Percentiles rank a stretch among this genome's conserved stretches.
phyloP scores from a whole-genome alignment of 2,329 filamentous ascomycete genomes.

The Pseudogymnoascus sp. region DNA sequence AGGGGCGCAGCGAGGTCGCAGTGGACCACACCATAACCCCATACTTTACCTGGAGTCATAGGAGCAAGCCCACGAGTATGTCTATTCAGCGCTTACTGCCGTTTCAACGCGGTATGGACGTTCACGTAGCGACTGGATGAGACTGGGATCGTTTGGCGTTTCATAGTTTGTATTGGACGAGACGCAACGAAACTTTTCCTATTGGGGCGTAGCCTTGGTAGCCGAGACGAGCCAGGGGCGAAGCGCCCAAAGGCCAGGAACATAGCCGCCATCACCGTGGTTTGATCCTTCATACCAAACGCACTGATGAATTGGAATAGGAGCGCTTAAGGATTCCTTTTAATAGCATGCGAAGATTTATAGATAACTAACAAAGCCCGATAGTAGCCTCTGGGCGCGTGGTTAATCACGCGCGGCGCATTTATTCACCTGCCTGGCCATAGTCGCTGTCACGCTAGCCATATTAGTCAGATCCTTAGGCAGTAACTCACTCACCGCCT shows the following conservation, averaged over 20 bases:
- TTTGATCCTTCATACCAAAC: not conserved
- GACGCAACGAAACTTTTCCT: slow-evolving; percentile 2
- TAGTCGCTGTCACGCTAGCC: slow-evolving; percentile 3
- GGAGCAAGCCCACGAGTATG: not conserved
- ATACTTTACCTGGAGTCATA: not conserved
- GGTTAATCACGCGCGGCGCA: not conserved
- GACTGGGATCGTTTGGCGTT: slow-evolving; percentile 5
- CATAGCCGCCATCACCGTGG: not conserved
- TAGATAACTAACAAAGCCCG: not conserved
- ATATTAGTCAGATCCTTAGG: not conserved
- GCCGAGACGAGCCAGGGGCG: slow-evolving; percentile 2
- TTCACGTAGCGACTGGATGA: not conserved
- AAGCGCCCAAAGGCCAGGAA: slow-evolving; percentile 1
- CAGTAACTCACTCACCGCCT: slow-evolving; percentile 7
- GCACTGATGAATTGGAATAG: not conserved
- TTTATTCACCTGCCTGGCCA: not conserved
- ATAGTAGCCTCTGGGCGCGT: not conserved
- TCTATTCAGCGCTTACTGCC: not conserved
- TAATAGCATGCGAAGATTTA: not conserved
- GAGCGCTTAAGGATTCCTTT: slow-evolving; percentile 2
- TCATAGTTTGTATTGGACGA: slow-evolving; percentile 6
- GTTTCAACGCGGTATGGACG: slow-evolving; percentile 1
- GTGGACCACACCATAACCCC: not conserved
- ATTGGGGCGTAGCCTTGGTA: not conserved
- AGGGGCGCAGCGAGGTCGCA: not conserved